phyloP scores from a whole-genome alignment of 345 rosid species.

The Reutealis trisperma region DNA sequence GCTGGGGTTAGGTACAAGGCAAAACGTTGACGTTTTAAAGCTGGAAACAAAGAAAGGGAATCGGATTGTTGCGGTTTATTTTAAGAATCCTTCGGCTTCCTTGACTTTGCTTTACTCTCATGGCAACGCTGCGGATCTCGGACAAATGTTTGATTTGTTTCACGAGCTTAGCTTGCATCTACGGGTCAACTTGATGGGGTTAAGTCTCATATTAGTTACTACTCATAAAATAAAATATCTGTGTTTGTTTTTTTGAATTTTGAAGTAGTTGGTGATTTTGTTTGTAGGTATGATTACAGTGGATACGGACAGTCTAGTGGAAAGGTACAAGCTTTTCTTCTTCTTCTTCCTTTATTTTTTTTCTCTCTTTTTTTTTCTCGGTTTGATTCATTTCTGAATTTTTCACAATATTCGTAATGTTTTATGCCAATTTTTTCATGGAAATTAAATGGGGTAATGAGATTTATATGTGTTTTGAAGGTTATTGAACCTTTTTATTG shows the following conservation, averaged over 20 bases:
- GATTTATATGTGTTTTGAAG: neutral
- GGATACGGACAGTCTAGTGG: constrained; percentile 89
- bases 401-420: too few relatives aligned
- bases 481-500: neutral
- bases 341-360: neutral
- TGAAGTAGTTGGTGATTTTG: constrained; percentile 8
- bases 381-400: neutral
- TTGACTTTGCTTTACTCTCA: constrained; percentile 63
- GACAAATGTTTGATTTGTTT: constrained; percentile 84
- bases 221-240: neutral
- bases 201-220: neutral
- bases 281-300: constrained; percentile 84
- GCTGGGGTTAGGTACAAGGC: constrained; percentile 53
- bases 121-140: constrained; percentile 50
- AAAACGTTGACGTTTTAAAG: constrained; percentile 65
- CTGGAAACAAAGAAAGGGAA: constrained; percentile 79
- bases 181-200: constrained; percentile 91
- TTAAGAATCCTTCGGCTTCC: constrained; percentile 74
- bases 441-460: neutral
- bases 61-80: constrained; percentile 73
- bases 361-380: neutral
- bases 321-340: constrained; percentile 49
- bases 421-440: neutral
- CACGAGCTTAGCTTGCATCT: constrained; percentile 73
- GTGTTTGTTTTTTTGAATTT: neutral